phyloP scores from a whole-genome alignment of 2,329 filamentous ascomycete genomes.

The Penicillium sp. region DNA sequence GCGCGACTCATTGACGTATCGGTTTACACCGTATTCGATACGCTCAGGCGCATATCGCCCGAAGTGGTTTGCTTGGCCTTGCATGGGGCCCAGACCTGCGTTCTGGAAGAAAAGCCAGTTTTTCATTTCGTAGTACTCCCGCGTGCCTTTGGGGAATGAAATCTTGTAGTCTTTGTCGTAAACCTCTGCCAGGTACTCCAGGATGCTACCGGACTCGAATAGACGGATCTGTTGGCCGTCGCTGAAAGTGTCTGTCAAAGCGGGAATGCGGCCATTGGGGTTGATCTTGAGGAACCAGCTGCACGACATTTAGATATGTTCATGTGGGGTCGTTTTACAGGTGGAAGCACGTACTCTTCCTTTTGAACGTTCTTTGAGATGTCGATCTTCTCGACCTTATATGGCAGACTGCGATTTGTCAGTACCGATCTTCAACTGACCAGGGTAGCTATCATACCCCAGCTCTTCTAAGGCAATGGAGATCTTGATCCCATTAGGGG shows the following conservation, averaged over 20 bases:
- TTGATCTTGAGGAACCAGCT: slow-evolving; percentile 87
- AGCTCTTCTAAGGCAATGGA: slow-evolving; percentile 85
- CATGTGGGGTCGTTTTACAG: not conserved
- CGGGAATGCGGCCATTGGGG: slow-evolving; percentile 87
- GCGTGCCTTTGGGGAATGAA: slow-evolving; percentile 67
- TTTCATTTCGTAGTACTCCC: slow-evolving; percentile 74
- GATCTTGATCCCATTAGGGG: slow-evolving; percentile 86
- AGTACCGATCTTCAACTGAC: slow-evolving; percentile 7
- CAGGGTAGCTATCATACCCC: slow-evolving; percentile 42
- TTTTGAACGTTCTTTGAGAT: slow-evolving; percentile 75
- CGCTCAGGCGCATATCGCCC: slow-evolving; percentile 73
- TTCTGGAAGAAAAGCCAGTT: slow-evolving; percentile 80
- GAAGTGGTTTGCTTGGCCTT: slow-evolving; percentile 83
- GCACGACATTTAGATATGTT: slow-evolving; percentile 7
- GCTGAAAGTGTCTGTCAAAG: slow-evolving; percentile 72
- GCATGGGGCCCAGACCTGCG: slow-evolving; percentile 76
- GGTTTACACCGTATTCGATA: slow-evolving; percentile 76
- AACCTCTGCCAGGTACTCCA: slow-evolving; percentile 76
- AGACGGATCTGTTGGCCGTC: slow-evolving; percentile 70
- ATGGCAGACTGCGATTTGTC: slow-evolving; percentile 54
- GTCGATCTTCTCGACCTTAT: slow-evolving; percentile 69
- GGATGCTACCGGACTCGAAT: slow-evolving; percentile 79
- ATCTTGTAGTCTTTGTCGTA: slow-evolving; percentile 82
- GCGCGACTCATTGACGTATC: slow-evolving; percentile 80
- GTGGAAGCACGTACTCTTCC: slow-evolving; percentile 47